A percentile compares a stretch with the other conserved stretches of the same genome.
phyloP scores from a whole-genome alignment of 2,329 filamentous ascomycete species.

The Fusarium equiseti region DNA sequence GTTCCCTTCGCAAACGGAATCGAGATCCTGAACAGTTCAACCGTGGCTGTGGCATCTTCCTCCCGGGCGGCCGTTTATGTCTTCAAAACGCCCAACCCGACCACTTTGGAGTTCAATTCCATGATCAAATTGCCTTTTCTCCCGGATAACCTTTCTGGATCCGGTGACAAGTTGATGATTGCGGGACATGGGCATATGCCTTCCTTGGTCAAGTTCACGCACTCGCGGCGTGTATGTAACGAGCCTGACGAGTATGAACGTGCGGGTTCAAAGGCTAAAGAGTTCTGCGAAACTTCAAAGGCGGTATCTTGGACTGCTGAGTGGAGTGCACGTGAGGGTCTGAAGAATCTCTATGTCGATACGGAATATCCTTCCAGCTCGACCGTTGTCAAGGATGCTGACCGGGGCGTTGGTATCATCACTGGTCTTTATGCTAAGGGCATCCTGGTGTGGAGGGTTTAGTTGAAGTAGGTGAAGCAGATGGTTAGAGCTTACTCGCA shows the following conservation, averaged over 20 bases:
- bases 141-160: conserved; percentile 56
- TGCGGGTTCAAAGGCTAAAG: conserved; percentile 17
- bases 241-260: conserved; percentile 44
- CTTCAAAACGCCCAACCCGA: conserved; percentile 11
- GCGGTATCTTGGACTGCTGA: conserved; percentile 50
- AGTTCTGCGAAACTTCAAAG: neutral
- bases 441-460: conserved; percentile 47
- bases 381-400: conserved; percentile 50
- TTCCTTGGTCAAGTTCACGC: conserved; percentile 49
- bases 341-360: conserved; percentile 52
- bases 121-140: conserved; percentile 51
- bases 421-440: conserved; percentile 56
- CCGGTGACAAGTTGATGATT: conserved; percentile 51
- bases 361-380: conserved; percentile 52
- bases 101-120: neutral
- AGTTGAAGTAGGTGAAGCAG: neutral
- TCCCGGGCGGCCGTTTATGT: conserved; percentile 30
- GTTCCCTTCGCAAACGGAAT: conserved; percentile 59
- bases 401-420: conserved; percentile 51
- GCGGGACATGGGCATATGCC: conserved; percentile 56
- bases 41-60: conserved; percentile 55
- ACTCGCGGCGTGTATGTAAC: conserved; percentile 53
- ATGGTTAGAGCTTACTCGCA: neutral
- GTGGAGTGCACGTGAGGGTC: conserved; percentile 52
- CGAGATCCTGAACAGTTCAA: conserved; percentile 54